Evolutionary conservation across 805 yeast genomes (phyloP).

Genomic region (Sugiyamaella marilandica): DNA sequence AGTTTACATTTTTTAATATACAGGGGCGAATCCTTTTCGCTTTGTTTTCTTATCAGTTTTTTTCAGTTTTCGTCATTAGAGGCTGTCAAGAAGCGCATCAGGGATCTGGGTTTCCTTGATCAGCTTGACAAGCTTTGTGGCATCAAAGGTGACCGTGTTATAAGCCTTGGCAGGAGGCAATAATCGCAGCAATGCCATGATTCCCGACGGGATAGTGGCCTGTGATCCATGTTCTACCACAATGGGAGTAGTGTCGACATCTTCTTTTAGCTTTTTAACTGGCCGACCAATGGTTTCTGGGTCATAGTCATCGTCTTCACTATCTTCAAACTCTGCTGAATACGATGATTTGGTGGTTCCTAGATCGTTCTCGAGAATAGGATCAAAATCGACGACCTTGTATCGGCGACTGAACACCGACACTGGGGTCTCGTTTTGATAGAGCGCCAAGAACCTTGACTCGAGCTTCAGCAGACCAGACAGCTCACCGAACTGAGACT

Average conservation of each 20-base stretch:
- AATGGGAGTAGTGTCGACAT: not conserved
- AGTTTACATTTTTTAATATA: too few relatives aligned
- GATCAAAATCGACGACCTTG: slow-evolving; percentile 23
- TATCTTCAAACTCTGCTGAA: slow-evolving; percentile 5
- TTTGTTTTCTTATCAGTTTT: too few relatives aligned
- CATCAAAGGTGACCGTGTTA: slow-evolving; percentile 50
- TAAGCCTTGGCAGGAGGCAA: slow-evolving; percentile 60
- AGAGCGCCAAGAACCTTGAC: slow-evolving; percentile 56
- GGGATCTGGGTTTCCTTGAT: slow-evolving; percentile 16
- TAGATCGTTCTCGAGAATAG: slow-evolving; percentile 20
- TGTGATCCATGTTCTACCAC: slow-evolving; percentile 21
- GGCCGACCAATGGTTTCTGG: slow-evolving; percentile 7
- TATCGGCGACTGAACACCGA: slow-evolving; percentile 35
- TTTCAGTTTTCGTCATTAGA: not conserved
- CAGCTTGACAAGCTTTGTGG: slow-evolving; percentile 44
- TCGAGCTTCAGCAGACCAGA: slow-evolving; percentile 64
- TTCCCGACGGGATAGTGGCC: slow-evolving; percentile 27
- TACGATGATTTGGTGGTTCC: slow-evolving; percentile 8
- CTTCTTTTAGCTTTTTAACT: slow-evolving; percentile 8
- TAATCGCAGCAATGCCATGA: slow-evolving; percentile 47
- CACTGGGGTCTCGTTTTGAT: slow-evolving; percentile 53
- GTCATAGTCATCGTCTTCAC: slow-evolving; percentile 4
- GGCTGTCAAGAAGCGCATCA: slow-evolving; percentile 2
- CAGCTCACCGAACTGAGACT: slow-evolving; percentile 64
- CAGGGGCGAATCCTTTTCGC: too few relatives aligned